These are phyloP conservation scores for Karstenula rhodostoma DNA, from an alignment of 2,329 filamentous ascomycete species.

Conservation along the genomic window DNA sequence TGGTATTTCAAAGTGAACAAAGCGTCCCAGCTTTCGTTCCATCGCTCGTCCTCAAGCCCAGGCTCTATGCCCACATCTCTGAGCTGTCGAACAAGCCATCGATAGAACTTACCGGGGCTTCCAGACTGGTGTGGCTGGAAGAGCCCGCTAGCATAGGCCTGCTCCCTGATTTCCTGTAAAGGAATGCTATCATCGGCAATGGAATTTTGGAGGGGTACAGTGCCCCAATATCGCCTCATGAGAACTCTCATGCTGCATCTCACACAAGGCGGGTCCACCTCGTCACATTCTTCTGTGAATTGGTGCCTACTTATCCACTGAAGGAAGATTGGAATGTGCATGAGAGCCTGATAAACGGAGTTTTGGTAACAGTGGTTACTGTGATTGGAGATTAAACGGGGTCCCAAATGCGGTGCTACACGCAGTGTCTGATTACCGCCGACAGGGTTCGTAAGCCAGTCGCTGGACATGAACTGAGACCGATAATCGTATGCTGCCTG, in stretches of 20 bases:
- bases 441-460: neutral
- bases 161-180: no score
- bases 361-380: neutral
- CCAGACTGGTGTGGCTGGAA: no score
- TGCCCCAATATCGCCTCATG: neutral
- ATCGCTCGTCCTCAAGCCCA: neutral
- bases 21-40: neutral
- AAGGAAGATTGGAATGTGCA: constrained; percentile 1
- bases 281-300: neutral
- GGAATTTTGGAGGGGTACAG: no score
- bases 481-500: neutral
- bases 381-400: neutral
- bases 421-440: neutral
- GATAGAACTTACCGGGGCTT: neutral
- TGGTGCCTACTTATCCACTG: neutral
- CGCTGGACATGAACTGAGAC: neutral
- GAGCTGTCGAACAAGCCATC: neutral
- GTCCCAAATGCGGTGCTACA: neutral
- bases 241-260: neutral
- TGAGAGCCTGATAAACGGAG: neutral
- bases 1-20: neutral
- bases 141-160: no score
- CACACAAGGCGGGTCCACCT: neutral
- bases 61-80: neutral
- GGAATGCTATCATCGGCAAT: no score